Percentiles rank a stretch among this genome's conserved stretches.
phyloP scores from a whole-genome alignment of 306 rosid genomes.

The Ochetophila trinervis region DNA sequence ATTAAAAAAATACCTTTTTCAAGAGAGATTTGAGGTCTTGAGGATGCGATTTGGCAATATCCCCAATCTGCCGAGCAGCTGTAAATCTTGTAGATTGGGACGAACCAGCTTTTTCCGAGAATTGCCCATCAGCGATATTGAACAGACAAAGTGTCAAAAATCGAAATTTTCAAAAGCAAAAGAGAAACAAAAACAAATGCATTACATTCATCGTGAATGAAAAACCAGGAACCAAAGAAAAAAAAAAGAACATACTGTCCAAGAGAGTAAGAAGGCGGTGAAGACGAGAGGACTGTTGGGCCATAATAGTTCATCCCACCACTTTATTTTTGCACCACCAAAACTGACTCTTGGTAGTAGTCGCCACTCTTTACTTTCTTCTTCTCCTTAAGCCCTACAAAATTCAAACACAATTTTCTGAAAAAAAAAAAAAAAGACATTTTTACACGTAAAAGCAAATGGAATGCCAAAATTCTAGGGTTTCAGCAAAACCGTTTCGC shows the following conservation, averaged over 20 bases:
- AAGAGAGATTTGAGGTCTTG: constrained; percentile 80
- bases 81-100: constrained; percentile 93
- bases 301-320: constrained; percentile 83
- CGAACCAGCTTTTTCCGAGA: constrained; percentile 73
- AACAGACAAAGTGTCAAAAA: neutral
- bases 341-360: constrained; percentile 1
- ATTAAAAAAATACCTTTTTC: constrained; percentile 55
- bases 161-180: constrained; percentile 4
- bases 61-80: constrained; percentile 98
- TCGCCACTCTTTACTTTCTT: neutral
- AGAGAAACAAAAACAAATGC: neutral
- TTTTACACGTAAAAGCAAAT: too few species aligned
- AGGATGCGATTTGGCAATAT: constrained; percentile 91
- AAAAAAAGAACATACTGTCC: constrained; percentile 79
- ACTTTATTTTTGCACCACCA: constrained; percentile 1
- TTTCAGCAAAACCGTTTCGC: too few species aligned
- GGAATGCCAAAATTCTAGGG: too few species aligned
- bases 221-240: neutral
- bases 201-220: neutral
- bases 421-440: too few species aligned
- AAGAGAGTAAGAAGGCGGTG: constrained; percentile 95
- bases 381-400: neutral
- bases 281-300: constrained; percentile 96
- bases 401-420: too few species aligned
- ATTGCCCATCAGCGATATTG: constrained; percentile 4